Evolutionary conservation across 2,329 filamentous ascomycete genomes (phyloP), one percentile per base, ranked within the genome.

Genomic region (Boeremia exigua): DNA sequence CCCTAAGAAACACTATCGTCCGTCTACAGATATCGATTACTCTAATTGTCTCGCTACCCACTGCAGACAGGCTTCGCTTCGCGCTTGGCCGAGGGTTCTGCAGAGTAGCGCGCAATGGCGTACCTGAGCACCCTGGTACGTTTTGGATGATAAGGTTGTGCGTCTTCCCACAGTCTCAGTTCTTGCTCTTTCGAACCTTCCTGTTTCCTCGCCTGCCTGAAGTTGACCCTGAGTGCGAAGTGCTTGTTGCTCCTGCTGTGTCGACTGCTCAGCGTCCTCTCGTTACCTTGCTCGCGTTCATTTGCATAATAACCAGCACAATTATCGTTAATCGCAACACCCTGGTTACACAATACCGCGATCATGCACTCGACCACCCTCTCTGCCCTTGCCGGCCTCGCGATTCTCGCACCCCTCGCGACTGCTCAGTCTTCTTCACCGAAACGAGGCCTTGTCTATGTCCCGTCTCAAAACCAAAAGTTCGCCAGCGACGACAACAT

Each of bases 401-500:
- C 38, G 5, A 39, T 37, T 14, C 32, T 53, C 14, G 43, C 48
- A 23, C 54, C 48, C 4, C 29, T 48, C 49, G 53, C 60, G 52
- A 43, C 46, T 28, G 50, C 66, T 23, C 60, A 69, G 42, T 67
- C 75, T 3, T 68, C 78, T 29, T 81, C 82, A 6, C 67, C 79
- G 14, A 93, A 93, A 75, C 88, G 91, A 63, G 90, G 90, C 27
- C 87, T 95, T 48, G 83, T 86, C 67, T 90, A 87, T 74, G 84
- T 90, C 15, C 82, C 85, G 6, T 84, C 86, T 56, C 60, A 76
- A 5, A 70, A 82, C 56, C 60, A 76, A 5, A 70, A 82, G 1
- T 77, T 81, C 53, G 80, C 85, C 0, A 56, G 78, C 14, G 90
- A 94, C 75, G 85, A 91, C 76, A 71, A 80, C 42, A 80, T 89